A percentile compares a stretch with the other conserved stretches of the same genome.
phyloP scores from a whole-genome alignment of 164 flowering plant genomes.

The Umbilicus rupestris region DNA sequence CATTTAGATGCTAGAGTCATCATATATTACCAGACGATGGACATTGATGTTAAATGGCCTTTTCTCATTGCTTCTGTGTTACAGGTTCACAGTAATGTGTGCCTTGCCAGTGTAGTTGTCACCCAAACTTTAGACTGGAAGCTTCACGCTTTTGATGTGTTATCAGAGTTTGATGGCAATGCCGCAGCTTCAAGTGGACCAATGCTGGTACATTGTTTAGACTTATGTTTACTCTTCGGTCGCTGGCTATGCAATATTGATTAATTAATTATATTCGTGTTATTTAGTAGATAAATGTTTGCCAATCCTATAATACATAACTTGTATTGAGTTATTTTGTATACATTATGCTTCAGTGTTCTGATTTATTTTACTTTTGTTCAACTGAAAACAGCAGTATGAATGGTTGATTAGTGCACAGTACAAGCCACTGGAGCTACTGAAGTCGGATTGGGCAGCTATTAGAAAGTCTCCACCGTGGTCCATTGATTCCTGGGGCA shows the following conservation, averaged over 20 bases:
- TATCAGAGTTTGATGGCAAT: conserved; percentile 90
- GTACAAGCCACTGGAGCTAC: conserved; percentile 81
- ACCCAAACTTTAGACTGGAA: conserved; percentile 97
- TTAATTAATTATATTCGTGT: neutral
- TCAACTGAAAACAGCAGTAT: conserved; percentile 54
- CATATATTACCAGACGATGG: neutral
- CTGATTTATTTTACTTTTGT: conserved; percentile 11
- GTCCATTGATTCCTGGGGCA: conserved; percentile 98
- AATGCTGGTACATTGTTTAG: conserved; percentile 63
- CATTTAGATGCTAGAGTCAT: neutral
- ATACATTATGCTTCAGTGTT: neutral
- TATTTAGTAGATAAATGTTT: neutral
- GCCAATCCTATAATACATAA: neutral
- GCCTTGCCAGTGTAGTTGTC: conserved; percentile 92
- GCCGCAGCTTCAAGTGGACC: conserved; percentile 63
- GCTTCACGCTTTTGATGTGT: conserved; percentile 95
- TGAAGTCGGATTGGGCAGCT: conserved; percentile 77
- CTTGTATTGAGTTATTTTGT: conserved; percentile 6
- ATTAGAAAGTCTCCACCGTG: conserved; percentile 91
- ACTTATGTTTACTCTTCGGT: neutral
- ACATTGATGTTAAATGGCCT: neutral
- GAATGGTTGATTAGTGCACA: conserved; percentile 90
- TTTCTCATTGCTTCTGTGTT: conserved; percentile 4
- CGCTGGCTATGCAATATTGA: neutral
- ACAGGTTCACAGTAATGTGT: conserved; percentile 94